phyloP scores from a whole-genome alignment of 768 basidiomycete species.

The Russula lepida region DNA sequence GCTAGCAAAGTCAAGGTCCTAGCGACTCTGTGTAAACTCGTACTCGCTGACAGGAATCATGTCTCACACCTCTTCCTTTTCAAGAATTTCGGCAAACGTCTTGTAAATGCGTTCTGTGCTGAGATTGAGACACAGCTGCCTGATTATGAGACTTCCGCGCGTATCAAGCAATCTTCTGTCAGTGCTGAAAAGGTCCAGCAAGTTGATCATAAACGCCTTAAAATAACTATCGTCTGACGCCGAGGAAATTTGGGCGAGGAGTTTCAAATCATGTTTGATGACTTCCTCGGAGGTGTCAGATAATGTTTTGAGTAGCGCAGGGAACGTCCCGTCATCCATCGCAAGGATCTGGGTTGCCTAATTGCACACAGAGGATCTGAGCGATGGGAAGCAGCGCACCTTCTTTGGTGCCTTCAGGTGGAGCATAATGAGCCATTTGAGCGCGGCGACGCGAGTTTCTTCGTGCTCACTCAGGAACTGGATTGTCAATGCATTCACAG shows the following conservation, averaged over 20 bases:
- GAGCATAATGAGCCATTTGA: conserved; percentile 98
- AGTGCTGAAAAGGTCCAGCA: conserved; percentile 91
- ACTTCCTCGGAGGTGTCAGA: conserved; percentile 98
- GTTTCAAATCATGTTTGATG: conserved; percentile 91
- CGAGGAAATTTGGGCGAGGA: conserved; percentile 94
- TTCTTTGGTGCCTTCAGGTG: conserved; percentile 97
- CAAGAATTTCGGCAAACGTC: conserved; percentile 93
- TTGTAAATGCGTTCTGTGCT: conserved; percentile 94
- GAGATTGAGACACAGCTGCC: conserved; percentile 87
- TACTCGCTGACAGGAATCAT: not conserved
- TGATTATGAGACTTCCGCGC: conserved; percentile 89
- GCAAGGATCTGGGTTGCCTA: conserved; percentile 62
- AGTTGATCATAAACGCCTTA: conserved; percentile 89
- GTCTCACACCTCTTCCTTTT: conserved; percentile 81
- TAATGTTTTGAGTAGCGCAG: conserved; percentile 87
- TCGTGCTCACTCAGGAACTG: conserved; percentile 96
- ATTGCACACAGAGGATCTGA: not conserved
- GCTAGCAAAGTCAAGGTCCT: conserved; percentile 97
- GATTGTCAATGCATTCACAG: conserved; percentile 85
- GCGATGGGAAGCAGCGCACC: conserved; percentile 34
- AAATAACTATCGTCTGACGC: conserved; percentile 95
- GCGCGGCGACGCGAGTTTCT: conserved; percentile 88
- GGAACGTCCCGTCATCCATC: conserved; percentile 96
- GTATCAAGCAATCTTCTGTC: conserved; percentile 85
- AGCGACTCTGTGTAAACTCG: not conserved